A percentile compares a stretch with the other conserved stretches of the same genome.
Evolutionary conservation across 306 rosid species (phyloP).

Genomic region (Casuarina glauca): DNA sequence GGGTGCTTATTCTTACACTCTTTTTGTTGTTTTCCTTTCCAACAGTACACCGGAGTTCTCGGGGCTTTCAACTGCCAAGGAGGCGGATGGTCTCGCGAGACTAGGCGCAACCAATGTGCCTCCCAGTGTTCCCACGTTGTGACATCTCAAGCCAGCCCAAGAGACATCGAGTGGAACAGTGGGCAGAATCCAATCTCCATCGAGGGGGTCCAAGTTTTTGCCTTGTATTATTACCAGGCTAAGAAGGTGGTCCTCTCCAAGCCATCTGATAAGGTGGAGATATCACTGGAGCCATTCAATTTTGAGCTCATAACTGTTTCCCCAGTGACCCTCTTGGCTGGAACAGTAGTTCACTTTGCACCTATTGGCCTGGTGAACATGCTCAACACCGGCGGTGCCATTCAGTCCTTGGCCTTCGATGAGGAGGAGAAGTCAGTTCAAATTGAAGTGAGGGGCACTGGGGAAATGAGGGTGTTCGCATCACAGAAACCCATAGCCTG

Average conservation of each 20-base stretch:
- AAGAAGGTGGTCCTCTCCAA: slow-evolving; percentile 60
- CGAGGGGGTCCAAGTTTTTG: slow-evolving; percentile 52
- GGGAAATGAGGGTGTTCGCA: slow-evolving; percentile 77
- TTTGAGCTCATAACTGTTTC: slow-evolving; percentile 82
- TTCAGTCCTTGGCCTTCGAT: slow-evolving; percentile 52
- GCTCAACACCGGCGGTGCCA: slow-evolving; percentile 87
- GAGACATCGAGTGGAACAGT: slow-evolving; percentile 79
- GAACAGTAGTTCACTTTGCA: slow-evolving; percentile 55
- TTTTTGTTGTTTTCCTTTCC: background rate
- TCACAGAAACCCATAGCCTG: slow-evolving; percentile 63
- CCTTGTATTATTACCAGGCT: slow-evolving; percentile 60
- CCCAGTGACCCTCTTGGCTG: slow-evolving; percentile 48
- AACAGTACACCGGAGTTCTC: slow-evolving; percentile 77
- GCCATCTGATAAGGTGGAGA: slow-evolving; percentile 47
- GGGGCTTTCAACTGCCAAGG: slow-evolving; percentile 97
- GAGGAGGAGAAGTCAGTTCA: slow-evolving; percentile 35
- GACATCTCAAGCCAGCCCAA: slow-evolving; percentile 49
- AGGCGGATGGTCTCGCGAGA: slow-evolving; percentile 86
- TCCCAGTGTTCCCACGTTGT: slow-evolving; percentile 61
- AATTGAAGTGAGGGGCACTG: slow-evolving; percentile 67
- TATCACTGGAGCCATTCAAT: slow-evolving; percentile 79
- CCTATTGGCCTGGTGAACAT: slow-evolving; percentile 85
- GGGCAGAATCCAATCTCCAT: slow-evolving; percentile 60
- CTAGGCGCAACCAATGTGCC: slow-evolving; percentile 68
- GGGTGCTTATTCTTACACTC: background rate